These are phyloP conservation scores for Botryotinia narcissicola DNA, from an alignment of 2,329 filamentous ascomycete species.

Conservation along the genomic window DNA sequence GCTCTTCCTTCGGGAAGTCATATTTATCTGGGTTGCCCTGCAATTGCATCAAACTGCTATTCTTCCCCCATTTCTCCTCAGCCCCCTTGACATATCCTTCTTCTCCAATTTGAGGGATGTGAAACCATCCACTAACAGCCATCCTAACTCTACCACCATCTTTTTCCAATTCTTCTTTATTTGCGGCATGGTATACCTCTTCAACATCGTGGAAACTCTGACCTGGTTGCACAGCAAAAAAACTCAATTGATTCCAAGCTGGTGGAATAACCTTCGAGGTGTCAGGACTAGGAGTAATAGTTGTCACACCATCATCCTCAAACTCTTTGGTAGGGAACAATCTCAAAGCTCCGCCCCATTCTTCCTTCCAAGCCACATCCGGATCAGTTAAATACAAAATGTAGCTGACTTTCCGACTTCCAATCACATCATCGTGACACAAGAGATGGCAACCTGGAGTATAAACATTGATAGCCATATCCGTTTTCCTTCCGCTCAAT, in stretches of 20 bases:
- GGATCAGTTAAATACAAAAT: constrained; percentile 95
- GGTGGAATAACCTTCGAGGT: constrained; percentile 82
- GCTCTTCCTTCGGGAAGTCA: constrained; percentile 69
- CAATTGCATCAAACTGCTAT: constrained; percentile 88
- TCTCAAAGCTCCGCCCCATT: constrained; percentile 90
- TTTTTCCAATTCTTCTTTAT: constrained; percentile 58
- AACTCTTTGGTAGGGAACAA: constrained; percentile 72
- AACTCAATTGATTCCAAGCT: constrained; percentile 95
- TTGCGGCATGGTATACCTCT: constrained; percentile 80
- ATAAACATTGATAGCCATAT: constrained; percentile 99
- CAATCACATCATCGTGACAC: constrained; percentile 98
- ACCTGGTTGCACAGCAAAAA: constrained; percentile 98
- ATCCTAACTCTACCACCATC: constrained; percentile 81
- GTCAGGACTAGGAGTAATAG: constrained; percentile 78
- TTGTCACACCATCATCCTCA: constrained; percentile 66
- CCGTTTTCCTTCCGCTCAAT: constrained; percentile 88
- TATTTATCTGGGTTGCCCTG: constrained; percentile 90
- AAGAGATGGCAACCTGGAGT: constrained; percentile 93
- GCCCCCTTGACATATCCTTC: constrained; percentile 86
- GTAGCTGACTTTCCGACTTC: constrained; percentile 92
- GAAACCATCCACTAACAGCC: constrained; percentile 99
- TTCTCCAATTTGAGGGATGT: constrained; percentile 93
- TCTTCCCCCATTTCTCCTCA: constrained; percentile 83
- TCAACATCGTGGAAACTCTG: constrained; percentile 99
- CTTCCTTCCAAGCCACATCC: constrained; percentile 81